A percentile compares a stretch with the other conserved stretches of the same genome.
Evolutionary conservation across 1,284 basidiomycete species (phyloP).

Genomic region (Boletellus dicymbophilus): DNA sequence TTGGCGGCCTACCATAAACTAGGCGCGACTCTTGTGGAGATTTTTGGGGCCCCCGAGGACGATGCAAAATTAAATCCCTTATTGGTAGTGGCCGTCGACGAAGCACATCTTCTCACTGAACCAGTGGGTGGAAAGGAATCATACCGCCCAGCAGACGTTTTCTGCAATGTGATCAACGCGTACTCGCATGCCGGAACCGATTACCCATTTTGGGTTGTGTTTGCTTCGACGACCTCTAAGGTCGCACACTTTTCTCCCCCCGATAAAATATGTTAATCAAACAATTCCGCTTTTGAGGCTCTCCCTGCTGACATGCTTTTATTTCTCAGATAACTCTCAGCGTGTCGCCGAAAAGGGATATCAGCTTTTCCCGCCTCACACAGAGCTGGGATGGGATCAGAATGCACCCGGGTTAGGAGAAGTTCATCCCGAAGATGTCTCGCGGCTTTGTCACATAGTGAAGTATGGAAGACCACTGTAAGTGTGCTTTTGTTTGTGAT

Average conservation of each 20-base stretch:
- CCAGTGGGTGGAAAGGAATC: too few relatives aligned
- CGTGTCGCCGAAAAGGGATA: background rate
- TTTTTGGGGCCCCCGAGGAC: background rate
- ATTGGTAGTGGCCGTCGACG: constrained; percentile 1
- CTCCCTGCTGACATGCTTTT: background rate
- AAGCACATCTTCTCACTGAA: background rate
- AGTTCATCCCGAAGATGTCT: background rate
- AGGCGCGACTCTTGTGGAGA: background rate
- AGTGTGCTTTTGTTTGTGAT: background rate
- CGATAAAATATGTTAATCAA: background rate
- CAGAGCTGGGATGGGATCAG: constrained; percentile 5
- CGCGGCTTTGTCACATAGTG: background rate
- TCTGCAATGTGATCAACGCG: background rate
- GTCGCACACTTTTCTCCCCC: background rate
- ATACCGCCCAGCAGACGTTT: constrained; percentile 1
- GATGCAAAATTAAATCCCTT: background rate
- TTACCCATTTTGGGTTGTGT: constrained; percentile 2
- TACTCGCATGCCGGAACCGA: background rate
- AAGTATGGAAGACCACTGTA: constrained; percentile 1
- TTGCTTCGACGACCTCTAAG: constrained; percentile 5
- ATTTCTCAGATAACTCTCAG: constrained; percentile 1
- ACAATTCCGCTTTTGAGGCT: background rate
- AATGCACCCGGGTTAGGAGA: background rate
- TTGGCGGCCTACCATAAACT: background rate
- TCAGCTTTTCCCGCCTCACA: constrained; percentile 2